Base-by-base conservation (phyloP, 2,329 filamentous ascomycete genomes). In the Cercospora berteroae region DNA sequence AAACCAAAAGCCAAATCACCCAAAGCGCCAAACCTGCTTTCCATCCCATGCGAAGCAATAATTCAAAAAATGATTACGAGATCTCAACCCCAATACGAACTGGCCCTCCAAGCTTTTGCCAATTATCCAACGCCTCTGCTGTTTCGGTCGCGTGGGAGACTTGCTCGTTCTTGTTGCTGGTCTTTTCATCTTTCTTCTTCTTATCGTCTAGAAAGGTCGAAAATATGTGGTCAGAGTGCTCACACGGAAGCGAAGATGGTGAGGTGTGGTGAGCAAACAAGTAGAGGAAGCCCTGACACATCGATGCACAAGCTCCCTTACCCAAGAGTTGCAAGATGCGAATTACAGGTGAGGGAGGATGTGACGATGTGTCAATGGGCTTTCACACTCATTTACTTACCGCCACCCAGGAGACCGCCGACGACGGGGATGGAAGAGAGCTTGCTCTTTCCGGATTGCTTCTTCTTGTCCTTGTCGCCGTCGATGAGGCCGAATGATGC, bases 401-500 rank as follows among this genome's bases (percentile, higher is more conserved):
- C 72, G 48, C 80, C 79, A 44, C 82, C 83, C n/a, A 84, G 74
- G 67, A 85, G 69, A 20, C 82, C 82, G 58, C 83, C 82, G 33
- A 84, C 80, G 67, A 84, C 72, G 42, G 82, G 82, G 64, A 84
- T 72, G 59, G 74, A 79, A 64, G 74, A 77, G 8, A 76, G 73
- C 64, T 71, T 71, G 60, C 62, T 70, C 36, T 74, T 74, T 42
- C 74, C 74, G 39, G 71, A 71, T 58, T 71, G 70, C 67, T 74
- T 76, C 70, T 75, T 75, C 74, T 82, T 83, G 78, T 85, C 84
- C 76, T 84, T 68, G 6, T 82, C 77, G 33, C 87, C 69, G 56
- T 81, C 82, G 36, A 85, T 84, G 20, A 89, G 80, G 5, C 93
- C 93, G 29, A 97, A 85, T 1, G 90, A 86, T 7, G 88, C 87